Percentiles rank a stretch among this genome's conserved stretches.
phyloP scores from a whole-genome alignment of 1,284 basidiomycete genomes.

The Malassezia equina region DNA sequence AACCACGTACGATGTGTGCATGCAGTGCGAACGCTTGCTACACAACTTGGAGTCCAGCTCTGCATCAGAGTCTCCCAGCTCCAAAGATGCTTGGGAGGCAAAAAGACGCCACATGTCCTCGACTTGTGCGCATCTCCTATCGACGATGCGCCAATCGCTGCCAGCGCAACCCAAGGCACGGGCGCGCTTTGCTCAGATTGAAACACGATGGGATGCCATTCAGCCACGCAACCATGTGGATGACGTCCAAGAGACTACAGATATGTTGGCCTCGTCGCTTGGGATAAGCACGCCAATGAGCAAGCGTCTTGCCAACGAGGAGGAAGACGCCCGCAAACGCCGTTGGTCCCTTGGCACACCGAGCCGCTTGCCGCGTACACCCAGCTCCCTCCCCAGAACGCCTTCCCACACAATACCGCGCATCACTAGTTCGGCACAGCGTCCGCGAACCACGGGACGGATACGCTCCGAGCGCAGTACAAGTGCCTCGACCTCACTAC shows the following conservation, averaged over 20 bases:
- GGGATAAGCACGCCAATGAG: not conserved
- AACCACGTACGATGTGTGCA: conserved; percentile 7
- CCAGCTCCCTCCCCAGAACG: not conserved
- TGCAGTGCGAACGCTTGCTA: conserved; percentile 6
- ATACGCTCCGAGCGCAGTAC: not conserved
- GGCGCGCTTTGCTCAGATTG: not conserved
- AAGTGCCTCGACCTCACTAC: not conserved
- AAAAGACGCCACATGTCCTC: not conserved
- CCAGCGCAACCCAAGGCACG: not conserved
- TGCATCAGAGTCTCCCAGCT: not conserved
- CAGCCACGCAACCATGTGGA: not conserved
- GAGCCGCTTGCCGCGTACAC: conserved; percentile 3
- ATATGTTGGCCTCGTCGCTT: not conserved
- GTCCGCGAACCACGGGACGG: not conserved
- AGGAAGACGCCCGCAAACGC: conserved; percentile 1
- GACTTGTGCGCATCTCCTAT: not conserved
- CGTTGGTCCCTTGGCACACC: conserved; percentile 4
- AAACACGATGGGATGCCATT: not conserved
- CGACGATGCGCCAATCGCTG: not conserved
- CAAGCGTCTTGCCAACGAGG: not conserved
- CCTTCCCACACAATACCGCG: not conserved
- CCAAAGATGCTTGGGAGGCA: not conserved
- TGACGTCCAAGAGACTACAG: not conserved
- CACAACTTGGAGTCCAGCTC: not conserved
- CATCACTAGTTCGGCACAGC: not conserved